phyloP scores from a whole-genome alignment of 805 yeast species.

The Groenewaldozyma salmanticensis region DNA sequence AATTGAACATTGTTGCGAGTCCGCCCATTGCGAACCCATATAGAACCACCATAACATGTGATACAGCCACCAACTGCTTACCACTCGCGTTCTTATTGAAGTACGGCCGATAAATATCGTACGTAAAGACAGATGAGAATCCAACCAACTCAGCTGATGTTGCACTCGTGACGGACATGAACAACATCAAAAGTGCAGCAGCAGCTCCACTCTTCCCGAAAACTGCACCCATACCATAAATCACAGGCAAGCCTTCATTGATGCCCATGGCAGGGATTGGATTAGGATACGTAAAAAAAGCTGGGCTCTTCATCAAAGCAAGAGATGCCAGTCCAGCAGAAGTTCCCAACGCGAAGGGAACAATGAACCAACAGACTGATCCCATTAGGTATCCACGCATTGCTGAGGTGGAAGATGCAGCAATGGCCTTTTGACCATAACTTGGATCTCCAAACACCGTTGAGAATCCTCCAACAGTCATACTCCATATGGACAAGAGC shows the following conservation, averaged over 20 bases:
- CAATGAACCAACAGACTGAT: conserved; percentile 83
- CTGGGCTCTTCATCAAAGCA: conserved; percentile 56
- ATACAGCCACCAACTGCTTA: conserved; percentile 53
- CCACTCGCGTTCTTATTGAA: conserved; percentile 72
- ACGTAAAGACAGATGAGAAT: conserved; percentile 73
- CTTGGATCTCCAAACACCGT: conserved; percentile 84
- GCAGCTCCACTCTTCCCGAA: conserved; percentile 85
- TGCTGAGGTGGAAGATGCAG: conserved; percentile 73
- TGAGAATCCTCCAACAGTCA: conserved; percentile 77
- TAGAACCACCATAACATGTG: conserved; percentile 56
- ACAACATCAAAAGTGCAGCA: conserved; percentile 64
- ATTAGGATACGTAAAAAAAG: conserved; percentile 74
- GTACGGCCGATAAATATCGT: conserved; percentile 74
- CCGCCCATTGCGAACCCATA: conserved; percentile 64
- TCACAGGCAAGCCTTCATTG: conserved; percentile 55
- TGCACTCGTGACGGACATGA: conserved; percentile 89
- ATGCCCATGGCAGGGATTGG: conserved; percentile 57
- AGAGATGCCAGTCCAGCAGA: conserved; percentile 79
- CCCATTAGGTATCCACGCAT: conserved; percentile 81
- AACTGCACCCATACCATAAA: conserved; percentile 70
- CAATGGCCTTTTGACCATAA: conserved; percentile 81
- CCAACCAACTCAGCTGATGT: conserved; percentile 86
- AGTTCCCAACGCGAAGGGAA: conserved; percentile 72
- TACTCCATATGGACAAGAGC: conserved; percentile 47
- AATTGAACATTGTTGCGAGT: conserved; percentile 68